phyloP scores from a whole-genome alignment of 2,329 filamentous ascomycete species.

The Cladorrhinum sp. region DNA sequence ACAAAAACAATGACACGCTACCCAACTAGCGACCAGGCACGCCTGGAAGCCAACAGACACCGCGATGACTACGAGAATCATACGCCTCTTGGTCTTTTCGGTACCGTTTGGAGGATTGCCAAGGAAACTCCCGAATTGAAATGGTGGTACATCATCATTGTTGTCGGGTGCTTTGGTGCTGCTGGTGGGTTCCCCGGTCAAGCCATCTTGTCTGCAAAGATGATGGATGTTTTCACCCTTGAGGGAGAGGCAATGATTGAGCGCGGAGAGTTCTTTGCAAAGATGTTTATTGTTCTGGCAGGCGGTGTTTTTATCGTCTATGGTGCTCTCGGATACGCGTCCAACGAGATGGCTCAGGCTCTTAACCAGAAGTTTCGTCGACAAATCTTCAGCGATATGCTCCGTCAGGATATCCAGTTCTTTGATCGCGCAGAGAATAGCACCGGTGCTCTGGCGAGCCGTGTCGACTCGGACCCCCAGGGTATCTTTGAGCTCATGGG shows the following conservation, averaged over 20 bases:
- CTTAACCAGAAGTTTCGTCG: constrained; percentile 23
- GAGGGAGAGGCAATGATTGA: constrained; percentile 34
- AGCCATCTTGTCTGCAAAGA: constrained; percentile 41
- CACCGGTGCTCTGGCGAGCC: constrained; percentile 37
- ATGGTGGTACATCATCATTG: constrained; percentile 18
- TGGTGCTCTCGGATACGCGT: constrained; percentile 36
- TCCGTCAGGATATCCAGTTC: constrained; percentile 42
- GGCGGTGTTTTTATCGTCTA: constrained; percentile 45
- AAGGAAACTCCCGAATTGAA: constrained; percentile 17
- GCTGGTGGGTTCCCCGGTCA: constrained; percentile 38
- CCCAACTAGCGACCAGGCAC: constrained; percentile 19
- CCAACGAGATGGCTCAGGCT: constrained; percentile 33
- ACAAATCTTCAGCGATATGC: constrained; percentile 29
- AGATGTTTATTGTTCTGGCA: constrained; percentile 51
- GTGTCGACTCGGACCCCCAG: constrained; percentile 38
- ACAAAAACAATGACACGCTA: constrained; percentile 26
- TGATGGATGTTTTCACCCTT: constrained; percentile 40
- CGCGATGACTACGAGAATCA: constrained; percentile 25
- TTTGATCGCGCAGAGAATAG: constrained; percentile 42
- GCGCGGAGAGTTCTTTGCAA: constrained; percentile 50
- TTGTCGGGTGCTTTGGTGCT: constrained; percentile 32
- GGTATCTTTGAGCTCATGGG: constrained; percentile 43
- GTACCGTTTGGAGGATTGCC: constrained; percentile 16
- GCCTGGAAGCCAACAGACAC: constrained; percentile 18
- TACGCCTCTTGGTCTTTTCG: constrained; percentile 18